Evolutionary conservation across 495 filamentous ascomycete species (phyloP).

Genomic region (Lophium mytilinum): DNA sequence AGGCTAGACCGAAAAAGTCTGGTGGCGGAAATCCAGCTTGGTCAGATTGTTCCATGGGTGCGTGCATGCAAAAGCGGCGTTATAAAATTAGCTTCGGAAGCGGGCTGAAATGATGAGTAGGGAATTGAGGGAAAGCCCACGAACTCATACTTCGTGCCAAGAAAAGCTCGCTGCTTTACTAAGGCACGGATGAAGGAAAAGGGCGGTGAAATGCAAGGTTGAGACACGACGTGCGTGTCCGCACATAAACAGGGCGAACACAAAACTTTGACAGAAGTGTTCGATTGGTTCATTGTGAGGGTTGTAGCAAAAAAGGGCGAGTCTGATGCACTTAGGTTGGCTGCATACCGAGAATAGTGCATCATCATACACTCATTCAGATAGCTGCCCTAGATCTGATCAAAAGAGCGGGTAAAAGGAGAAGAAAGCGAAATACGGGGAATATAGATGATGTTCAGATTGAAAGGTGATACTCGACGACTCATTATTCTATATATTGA

Average conservation of each 20-base stretch:
- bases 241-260: background rate
- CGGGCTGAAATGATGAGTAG: background rate
- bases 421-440: too few species aligned
- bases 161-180: background rate
- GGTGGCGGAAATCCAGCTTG: background rate
- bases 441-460: too few species aligned
- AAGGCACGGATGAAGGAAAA: background rate
- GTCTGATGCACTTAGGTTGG: too few species aligned
- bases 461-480: too few species aligned
- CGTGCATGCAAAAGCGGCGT: background rate
- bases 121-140: background rate
- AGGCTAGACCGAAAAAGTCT: background rate
- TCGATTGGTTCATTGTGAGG: too few species aligned
- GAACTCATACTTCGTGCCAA: background rate
- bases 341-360: too few species aligned
- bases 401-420: too few species aligned
- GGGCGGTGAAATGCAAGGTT: background rate
- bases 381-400: too few species aligned
- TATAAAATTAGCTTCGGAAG: background rate
- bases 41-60: background rate
- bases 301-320: too few species aligned
- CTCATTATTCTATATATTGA: too few species aligned
- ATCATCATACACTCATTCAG: too few species aligned
- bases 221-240: background rate
- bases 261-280: too few species aligned